phyloP scores from a whole-genome alignment of 2,329 filamentous ascomycete species.

The Aureobasidium vineae region DNA sequence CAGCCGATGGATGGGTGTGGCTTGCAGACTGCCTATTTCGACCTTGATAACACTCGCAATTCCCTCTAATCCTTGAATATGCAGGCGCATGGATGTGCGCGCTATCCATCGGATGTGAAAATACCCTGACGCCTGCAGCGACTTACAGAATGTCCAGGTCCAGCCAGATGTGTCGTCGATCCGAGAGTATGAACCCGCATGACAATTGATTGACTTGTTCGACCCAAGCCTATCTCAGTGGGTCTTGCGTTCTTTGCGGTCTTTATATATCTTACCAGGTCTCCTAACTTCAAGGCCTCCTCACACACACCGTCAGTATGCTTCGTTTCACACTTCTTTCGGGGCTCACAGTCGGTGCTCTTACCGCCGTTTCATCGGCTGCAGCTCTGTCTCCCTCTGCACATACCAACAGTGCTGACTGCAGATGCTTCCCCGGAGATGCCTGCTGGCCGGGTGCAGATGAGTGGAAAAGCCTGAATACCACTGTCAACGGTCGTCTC shows the following conservation, averaged over 20 bases:
- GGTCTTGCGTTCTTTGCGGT: no score
- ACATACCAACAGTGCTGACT: neutral
- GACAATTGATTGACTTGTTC: no score
- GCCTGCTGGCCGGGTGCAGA: slow-evolving; percentile 52
- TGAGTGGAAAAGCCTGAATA: slow-evolving; percentile 54
- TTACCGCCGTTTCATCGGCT: neutral
- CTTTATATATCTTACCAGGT: neutral
- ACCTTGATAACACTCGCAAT: no score
- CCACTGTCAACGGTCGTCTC: slow-evolving; percentile 52
- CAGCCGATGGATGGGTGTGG: no score
- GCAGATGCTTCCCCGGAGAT: slow-evolving; percentile 48
- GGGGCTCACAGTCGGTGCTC: neutral
- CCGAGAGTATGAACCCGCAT: neutral
- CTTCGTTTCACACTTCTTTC: neutral
- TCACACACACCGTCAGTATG: neutral
- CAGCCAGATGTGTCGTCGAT: neutral
- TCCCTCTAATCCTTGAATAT: no score
- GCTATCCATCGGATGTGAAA: no score
- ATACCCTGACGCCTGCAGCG: neutral
- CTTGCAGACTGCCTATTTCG: no score
- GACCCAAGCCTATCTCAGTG: no score
- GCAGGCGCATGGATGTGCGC: no score
- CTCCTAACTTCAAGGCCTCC: neutral
- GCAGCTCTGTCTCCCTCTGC: neutral
- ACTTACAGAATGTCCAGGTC: neutral